Percentiles rank a stretch among this genome's conserved stretches.
Conservation (phyloP, 331 rosid species). For the Acacia concinna region DNA sequence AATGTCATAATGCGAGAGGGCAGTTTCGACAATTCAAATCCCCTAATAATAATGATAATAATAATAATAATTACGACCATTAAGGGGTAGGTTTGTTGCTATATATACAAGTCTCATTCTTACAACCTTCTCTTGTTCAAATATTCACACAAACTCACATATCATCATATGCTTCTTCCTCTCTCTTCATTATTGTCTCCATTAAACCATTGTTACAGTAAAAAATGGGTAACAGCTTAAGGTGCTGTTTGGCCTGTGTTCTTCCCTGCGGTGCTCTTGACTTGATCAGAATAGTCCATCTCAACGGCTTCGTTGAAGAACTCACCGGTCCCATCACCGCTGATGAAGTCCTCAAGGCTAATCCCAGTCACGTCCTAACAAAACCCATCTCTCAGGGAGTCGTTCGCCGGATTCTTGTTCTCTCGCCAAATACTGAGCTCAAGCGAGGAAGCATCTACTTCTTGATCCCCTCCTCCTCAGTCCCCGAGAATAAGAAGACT, state of each 20-base stretch:
- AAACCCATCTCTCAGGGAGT: slow-evolving; percentile 78
- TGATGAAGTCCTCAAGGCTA: slow-evolving; percentile 72
- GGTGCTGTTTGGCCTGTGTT: slow-evolving; percentile 94
- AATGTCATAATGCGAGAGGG: slow-evolving; percentile 26
- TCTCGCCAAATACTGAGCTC: slow-evolving; percentile 83
- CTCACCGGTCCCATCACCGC: slow-evolving; percentile 71
- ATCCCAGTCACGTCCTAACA: slow-evolving; percentile 84
- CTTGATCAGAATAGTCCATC: slow-evolving; percentile 84
- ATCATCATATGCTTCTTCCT: not conserved
- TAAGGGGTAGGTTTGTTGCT: slow-evolving; percentile 32
- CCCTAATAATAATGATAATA: slow-evolving; percentile 14
- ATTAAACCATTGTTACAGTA: not conserved
- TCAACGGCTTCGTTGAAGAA: slow-evolving; percentile 84
- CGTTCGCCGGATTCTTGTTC: slow-evolving; percentile 67
- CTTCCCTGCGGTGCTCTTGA: slow-evolving; percentile 94
- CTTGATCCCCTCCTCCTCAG: slow-evolving; percentile 75
- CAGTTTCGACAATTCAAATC: slow-evolving; percentile 38
- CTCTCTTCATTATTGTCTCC: not conserved
- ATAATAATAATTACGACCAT: too few relatives aligned
- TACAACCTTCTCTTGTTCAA: slow-evolving; percentile 28
- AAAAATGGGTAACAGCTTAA: slow-evolving; percentile 88
- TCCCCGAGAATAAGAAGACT: slow-evolving; percentile 52
- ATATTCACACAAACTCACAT: not conserved
- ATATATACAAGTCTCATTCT: slow-evolving; percentile 45
- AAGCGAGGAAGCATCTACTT: slow-evolving; percentile 84